These are phyloP conservation scores for Thalassiosira profunda DNA, from an alignment of 108 stramenopile genomes.

Conservation along the genomic window DNA sequence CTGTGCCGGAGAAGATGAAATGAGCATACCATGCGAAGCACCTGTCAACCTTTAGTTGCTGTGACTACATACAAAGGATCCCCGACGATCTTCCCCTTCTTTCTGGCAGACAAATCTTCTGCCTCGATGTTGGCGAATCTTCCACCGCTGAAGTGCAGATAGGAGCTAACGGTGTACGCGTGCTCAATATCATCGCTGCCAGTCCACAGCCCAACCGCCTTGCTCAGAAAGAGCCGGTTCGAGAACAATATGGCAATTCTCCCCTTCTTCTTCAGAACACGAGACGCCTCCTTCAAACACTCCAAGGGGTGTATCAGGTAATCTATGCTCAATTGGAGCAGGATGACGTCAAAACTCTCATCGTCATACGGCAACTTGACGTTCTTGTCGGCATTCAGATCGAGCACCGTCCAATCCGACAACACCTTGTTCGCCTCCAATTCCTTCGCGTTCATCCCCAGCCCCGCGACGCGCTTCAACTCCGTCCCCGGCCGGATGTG, in stretches of 20 bases:
- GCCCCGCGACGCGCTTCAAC: constrained; percentile 61
- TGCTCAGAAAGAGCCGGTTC: constrained; percentile 93
- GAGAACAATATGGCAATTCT: constrained; percentile 89
- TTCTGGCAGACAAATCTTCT: constrained; percentile 74
- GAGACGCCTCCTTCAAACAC: constrained; percentile 81
- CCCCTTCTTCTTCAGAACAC: constrained; percentile 82
- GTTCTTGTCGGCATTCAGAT: constrained; percentile 70
- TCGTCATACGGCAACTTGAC: constrained; percentile 85
- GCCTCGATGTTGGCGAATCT: constrained; percentile 64
- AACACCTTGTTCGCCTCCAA: constrained; percentile 65
- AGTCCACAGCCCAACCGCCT: constrained; percentile 84
- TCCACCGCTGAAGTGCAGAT: constrained; percentile 68
- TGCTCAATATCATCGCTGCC: constrained; percentile 96
- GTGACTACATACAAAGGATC: constrained; percentile 89
- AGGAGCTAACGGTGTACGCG: constrained; percentile 79
- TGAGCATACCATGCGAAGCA: no score
- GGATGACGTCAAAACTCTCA: constrained; percentile 82
- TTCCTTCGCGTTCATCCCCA: constrained; percentile 89
- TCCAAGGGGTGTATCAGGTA: constrained; percentile 89
- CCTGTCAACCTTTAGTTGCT: constrained; percentile 51
- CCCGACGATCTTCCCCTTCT: constrained; percentile 66
- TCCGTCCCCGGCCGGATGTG: constrained; percentile 49
- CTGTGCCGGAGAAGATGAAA: constrained; percentile 38
- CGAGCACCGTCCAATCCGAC: constrained; percentile 77
- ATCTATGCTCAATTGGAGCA: constrained; percentile 94